Percentiles rank a stretch among this genome's conserved stretches.
These are phyloP conservation scores for Alnus rubra DNA, from an alignment of 306 rosid genomes.

Conservation along the genomic window DNA sequence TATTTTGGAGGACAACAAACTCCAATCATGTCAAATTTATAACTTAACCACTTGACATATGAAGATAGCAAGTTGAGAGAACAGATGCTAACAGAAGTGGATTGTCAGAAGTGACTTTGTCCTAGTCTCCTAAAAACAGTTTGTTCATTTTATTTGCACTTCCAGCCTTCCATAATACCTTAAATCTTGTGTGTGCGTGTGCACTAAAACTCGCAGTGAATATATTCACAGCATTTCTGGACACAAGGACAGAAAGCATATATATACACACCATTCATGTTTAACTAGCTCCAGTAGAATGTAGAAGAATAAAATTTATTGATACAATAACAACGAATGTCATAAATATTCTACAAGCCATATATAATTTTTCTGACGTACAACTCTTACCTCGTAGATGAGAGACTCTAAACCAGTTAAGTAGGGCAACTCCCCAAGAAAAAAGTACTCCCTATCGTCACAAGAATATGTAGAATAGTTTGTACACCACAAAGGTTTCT, in stretches of 20 bases:
- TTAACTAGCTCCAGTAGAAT: background rate
- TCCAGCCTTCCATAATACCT: background rate
- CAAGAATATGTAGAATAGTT: slow-evolving; percentile 52
- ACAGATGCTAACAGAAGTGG: background rate
- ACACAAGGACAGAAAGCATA: background rate
- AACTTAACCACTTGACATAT: background rate
- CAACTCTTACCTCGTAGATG: slow-evolving; percentile 72
- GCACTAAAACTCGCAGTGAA: background rate
- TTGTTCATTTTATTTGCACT: background rate
- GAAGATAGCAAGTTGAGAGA: background rate
- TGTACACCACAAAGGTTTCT: slow-evolving; percentile 94
- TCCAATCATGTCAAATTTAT: background rate
- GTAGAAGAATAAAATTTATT: slow-evolving; percentile 7
- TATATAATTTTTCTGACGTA: slow-evolving; percentile 16
- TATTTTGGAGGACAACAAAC: background rate
- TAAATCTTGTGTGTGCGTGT: background rate
- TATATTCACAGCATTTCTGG: background rate
- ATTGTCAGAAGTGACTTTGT: background rate
- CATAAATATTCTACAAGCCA: slow-evolving; percentile 17
- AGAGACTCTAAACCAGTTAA: slow-evolving; percentile 64
- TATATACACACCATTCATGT: background rate
- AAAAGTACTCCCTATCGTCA: slow-evolving; percentile 77
- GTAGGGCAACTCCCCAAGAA: slow-evolving; percentile 89
- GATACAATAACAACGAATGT: background rate
- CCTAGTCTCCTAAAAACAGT: background rate